A percentile compares a stretch with the other conserved stretches of the same genome.
phyloP scores from a whole-genome alignment of 805 yeast genomes.

The Myxozyma lipomycoides region DNA sequence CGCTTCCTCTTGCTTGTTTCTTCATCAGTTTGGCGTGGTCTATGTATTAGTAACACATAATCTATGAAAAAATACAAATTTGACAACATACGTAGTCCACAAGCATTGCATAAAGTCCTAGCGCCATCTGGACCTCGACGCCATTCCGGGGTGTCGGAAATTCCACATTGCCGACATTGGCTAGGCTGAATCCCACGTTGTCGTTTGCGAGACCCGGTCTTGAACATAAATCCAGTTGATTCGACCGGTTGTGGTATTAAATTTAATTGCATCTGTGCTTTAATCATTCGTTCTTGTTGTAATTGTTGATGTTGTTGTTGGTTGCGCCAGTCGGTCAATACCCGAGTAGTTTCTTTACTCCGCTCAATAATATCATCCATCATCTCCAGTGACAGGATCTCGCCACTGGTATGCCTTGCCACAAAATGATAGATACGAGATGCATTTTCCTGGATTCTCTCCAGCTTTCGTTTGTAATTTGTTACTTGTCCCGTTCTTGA shows the following conservation, averaged over 20 bases:
- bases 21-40: too few relatives aligned
- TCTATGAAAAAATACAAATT: constrained; percentile 4
- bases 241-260: background rate
- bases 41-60: constrained; percentile 63
- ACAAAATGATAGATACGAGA: constrained; percentile 24
- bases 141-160: constrained; percentile 72
- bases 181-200: constrained; percentile 17
- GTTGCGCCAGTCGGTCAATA: constrained; percentile 15
- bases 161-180: constrained; percentile 26
- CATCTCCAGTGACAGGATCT: constrained; percentile 7
- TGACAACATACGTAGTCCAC: constrained; percentile 49
- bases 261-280: background rate
- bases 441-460: constrained; percentile 19
- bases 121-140: constrained; percentile 75
- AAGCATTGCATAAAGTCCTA: constrained; percentile 74
- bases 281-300: constrained; percentile 1
- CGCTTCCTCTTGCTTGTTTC: constrained; percentile 42
- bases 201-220: constrained; percentile 5
- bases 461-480: constrained; percentile 12
- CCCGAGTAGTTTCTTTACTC: constrained; percentile 18
- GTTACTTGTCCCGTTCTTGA: constrained; percentile 10
- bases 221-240: background rate
- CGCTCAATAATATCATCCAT: constrained; percentile 19
- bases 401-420: constrained; percentile 4
- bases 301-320: constrained; percentile 1